phyloP scores from a whole-genome alignment of 257 asterid genomes.

The Thymus quinquecostatus region DNA sequence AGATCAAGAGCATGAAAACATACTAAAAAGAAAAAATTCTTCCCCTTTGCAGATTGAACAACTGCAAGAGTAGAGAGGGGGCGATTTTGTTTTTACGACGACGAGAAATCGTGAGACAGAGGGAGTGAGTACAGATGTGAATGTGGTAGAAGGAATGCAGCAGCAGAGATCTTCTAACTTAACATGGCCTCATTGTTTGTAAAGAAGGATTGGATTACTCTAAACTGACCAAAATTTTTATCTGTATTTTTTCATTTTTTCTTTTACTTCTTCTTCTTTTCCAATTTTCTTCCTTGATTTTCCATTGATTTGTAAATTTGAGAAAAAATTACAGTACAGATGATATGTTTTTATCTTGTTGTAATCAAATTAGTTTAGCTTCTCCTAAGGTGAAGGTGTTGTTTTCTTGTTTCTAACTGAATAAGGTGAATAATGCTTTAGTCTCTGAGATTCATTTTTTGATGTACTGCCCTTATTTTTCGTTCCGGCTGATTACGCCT shows the following conservation, averaged over 20 bases:
- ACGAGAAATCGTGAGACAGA: neutral
- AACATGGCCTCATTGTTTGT: constrained; percentile 11
- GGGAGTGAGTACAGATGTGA: neutral
- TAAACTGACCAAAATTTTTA: neutral
- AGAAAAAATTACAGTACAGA: constrained; percentile 14
- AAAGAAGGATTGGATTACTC: constrained; percentile 1
- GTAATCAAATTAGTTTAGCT: constrained; percentile 29
- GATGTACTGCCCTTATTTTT: neutral
- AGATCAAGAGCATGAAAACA: constrained; percentile 17
- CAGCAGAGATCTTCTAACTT: constrained; percentile 15
- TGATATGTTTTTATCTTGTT: constrained; percentile 4
- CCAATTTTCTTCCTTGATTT: neutral
- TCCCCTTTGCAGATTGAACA: constrained; percentile 37
- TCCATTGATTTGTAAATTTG: constrained; percentile 16
- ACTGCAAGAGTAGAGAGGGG: neutral
- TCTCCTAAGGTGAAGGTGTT: constrained; percentile 10
- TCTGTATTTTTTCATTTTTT: neutral
- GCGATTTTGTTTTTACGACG: neutral
- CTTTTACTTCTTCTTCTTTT: neutral
- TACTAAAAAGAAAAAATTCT: neutral
- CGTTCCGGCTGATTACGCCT: no score
- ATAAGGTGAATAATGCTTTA: neutral
- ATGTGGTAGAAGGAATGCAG: neutral
- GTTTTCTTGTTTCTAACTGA: neutral
- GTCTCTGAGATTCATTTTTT: neutral